phyloP scores from a whole-genome alignment of 2,329 filamentous ascomycete species.

The Trichoderma koningii region DNA sequence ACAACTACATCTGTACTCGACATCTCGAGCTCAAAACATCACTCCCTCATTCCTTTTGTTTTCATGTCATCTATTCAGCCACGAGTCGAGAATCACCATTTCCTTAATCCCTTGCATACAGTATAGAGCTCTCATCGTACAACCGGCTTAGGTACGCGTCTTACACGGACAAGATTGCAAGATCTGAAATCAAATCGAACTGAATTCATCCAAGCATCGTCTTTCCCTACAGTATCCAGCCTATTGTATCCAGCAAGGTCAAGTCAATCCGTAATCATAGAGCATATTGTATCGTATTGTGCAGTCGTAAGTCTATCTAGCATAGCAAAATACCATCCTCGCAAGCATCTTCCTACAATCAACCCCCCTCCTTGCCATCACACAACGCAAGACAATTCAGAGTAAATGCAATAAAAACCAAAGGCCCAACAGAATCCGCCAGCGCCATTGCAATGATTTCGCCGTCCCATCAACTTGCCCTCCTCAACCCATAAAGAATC shows the following conservation, averaged over 20 bases:
- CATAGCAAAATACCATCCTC: background rate
- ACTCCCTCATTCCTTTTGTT: too few species aligned
- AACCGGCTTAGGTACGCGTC: slow-evolving; percentile 1
- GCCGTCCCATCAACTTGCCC: slow-evolving; percentile 12
- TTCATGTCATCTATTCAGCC: background rate
- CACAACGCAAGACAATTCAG: slow-evolving; percentile 2
- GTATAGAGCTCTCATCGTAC: slow-evolving; percentile 13
- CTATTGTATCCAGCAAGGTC: too few species aligned
- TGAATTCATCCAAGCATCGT: too few species aligned
- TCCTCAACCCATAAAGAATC: background rate
- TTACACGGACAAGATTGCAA: slow-evolving; percentile 19
- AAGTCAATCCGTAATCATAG: background rate
- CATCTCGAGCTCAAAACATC: too few species aligned
- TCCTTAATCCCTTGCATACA: slow-evolving; percentile 8
- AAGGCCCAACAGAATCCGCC: slow-evolving; percentile 22
- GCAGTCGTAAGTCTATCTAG: slow-evolving; percentile 23
- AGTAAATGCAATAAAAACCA: background rate
- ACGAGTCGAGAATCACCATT: slow-evolving; percentile 1
- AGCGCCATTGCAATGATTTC: slow-evolving; percentile 28
- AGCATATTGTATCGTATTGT: slow-evolving; percentile 24
- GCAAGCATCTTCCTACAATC: background rate
- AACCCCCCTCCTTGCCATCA: background rate
- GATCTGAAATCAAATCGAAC: background rate
- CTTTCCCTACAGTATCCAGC: too few species aligned
- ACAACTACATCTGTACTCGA: too few species aligned